These are phyloP conservation scores for Rosellinia necatrix DNA, from an alignment of 2,329 filamentous ascomycete species.

Conservation along the genomic window DNA sequence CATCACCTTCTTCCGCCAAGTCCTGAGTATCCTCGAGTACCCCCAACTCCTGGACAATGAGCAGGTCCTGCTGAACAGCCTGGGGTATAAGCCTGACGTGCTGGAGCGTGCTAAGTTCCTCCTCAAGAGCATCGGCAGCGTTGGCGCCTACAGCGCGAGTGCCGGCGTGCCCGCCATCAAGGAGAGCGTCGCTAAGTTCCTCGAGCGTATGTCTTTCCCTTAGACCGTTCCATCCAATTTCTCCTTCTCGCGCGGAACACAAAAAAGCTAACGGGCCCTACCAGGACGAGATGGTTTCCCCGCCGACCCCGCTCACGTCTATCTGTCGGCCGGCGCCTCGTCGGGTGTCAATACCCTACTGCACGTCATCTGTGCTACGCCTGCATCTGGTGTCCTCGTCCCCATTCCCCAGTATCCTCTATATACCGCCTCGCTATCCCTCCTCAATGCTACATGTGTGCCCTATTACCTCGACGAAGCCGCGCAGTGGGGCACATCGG, in stretches of 20 bases:
- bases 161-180: conserved; percentile 86
- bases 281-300: conserved; percentile 85
- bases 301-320: conserved; percentile 79
- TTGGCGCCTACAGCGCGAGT: conserved; percentile 95
- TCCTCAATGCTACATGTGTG: conserved; percentile 84
- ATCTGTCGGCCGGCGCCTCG: conserved; percentile 88
- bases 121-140: conserved; percentile 82
- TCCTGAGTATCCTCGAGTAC: conserved; percentile 91
- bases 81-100: conserved; percentile 91
- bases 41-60: conserved; percentile 81
- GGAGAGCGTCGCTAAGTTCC: conserved; percentile 88
- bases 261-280: too few species aligned
- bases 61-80: conserved; percentile 71
- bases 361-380: conserved; percentile 80
- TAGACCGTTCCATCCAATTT: too few species aligned
- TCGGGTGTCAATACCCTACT: conserved; percentile 94
- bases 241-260: too few species aligned
- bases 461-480: conserved; percentile 93
- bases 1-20: conserved; percentile 98
- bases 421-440: conserved; percentile 88
- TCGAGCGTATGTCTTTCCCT: conserved; percentile 68
- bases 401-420: conserved; percentile 98
- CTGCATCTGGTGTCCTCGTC: conserved; percentile 82
- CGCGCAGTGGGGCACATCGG: conserved; percentile 84
- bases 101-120: conserved; percentile 81